A percentile compares a stretch with the other conserved stretches of the same genome.
These are phyloP conservation scores for Pseudoturritis turrita DNA, from an alignment of 345 rosid genomes.

Conservation along the genomic window DNA sequence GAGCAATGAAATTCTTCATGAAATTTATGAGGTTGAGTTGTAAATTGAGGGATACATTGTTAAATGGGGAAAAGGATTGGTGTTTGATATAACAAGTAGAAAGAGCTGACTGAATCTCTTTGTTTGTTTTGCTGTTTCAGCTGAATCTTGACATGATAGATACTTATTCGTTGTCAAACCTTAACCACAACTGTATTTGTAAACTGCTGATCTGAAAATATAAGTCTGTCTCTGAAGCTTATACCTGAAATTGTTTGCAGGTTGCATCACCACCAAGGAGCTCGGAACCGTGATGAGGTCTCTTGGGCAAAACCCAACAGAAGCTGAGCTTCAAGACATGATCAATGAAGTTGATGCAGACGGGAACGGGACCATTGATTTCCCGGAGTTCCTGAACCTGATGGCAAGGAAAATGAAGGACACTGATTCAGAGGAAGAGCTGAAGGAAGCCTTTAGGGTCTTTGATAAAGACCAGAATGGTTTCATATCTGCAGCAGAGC, in stretches of 20 bases:
- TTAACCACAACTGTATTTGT: not conserved
- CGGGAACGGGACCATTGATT: conserved; percentile 42
- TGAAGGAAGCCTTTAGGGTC: conserved; percentile 54
- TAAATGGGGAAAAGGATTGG: too few species aligned
- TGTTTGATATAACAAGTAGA: not conserved
- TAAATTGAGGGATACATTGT: not conserved
- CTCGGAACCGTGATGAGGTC: conserved; percentile 42
- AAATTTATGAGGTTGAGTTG: not conserved
- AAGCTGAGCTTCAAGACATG: conserved; percentile 41
- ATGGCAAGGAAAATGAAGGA: conserved; percentile 65
- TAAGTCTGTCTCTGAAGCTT: not conserved
- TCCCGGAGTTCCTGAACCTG: conserved; percentile 53
- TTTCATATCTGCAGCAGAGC: conserved; percentile 56
- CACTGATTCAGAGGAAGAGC: conserved; percentile 61
- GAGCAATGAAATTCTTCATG: not conserved
- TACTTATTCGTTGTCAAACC: too few species aligned
- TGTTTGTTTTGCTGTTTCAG: not conserved
- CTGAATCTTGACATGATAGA: not conserved
- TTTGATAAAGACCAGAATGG: conserved; percentile 59
- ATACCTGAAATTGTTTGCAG: conserved; percentile 13
- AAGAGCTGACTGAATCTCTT: not conserved
- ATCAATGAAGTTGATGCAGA: conserved; percentile 37
- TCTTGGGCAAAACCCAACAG: conserved; percentile 38
- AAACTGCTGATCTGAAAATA: not conserved
- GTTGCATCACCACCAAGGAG: conserved; percentile 44